Conservation (phyloP, 371 early-diverging fungal genomes). For the Apophysomyces variabilis region DNA sequence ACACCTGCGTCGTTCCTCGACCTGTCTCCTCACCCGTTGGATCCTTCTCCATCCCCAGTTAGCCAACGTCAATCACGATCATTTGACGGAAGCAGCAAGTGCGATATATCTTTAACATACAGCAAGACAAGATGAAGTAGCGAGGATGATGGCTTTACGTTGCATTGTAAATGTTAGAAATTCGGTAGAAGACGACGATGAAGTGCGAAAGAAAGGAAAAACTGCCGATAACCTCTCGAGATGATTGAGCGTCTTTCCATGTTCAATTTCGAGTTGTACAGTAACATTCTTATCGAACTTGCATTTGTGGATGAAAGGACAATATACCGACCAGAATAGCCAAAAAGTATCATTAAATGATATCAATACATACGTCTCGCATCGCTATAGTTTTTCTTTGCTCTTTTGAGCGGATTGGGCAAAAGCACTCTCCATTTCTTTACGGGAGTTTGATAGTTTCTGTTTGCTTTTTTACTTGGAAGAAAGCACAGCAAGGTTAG, state of each 20-base stretch:
- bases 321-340: too few relatives aligned
- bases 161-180: not conserved
- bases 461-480: too few relatives aligned
- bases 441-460: too few relatives aligned
- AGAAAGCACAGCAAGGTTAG: too few relatives aligned
- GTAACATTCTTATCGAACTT: not conserved
- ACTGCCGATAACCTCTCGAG: too few relatives aligned
- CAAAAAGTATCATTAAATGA: too few relatives aligned
- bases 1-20: not conserved
- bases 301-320: too few relatives aligned
- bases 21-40: not conserved
- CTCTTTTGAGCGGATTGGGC: too few relatives aligned
- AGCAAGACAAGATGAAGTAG: not conserved
- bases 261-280: not conserved
- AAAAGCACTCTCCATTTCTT: too few relatives aligned
- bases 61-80: not conserved
- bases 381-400: too few relatives aligned
- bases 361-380: too few relatives aligned
- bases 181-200: not conserved
- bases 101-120: slow-evolving; percentile 7
- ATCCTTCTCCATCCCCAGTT: not conserved
- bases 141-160: not conserved
- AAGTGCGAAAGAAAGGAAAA: too few relatives aligned
- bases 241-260: not conserved
- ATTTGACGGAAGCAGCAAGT: not conserved